Conservation (phyloP, 208 protist genomes). For the Zelonia costaricensis region DNA sequence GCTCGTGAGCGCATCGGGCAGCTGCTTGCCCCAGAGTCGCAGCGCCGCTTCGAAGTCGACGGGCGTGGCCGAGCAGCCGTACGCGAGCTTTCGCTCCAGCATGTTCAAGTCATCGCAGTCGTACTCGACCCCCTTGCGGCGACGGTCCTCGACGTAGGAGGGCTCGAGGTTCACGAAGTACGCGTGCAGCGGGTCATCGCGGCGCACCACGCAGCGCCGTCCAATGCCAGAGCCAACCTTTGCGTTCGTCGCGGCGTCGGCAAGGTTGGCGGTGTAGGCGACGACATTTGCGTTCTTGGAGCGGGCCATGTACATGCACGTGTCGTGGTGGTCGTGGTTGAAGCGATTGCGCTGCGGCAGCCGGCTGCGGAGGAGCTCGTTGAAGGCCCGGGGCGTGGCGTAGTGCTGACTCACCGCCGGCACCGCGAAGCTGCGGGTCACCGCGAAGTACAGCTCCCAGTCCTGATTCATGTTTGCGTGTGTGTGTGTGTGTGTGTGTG, state of each 20-base stretch:
- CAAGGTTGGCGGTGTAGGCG: constrained; percentile 64
- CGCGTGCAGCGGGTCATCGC: constrained; percentile 56
- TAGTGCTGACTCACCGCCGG: constrained; percentile 27
- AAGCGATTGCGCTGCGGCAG: constrained; percentile 60
- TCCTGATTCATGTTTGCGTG: constrained; percentile 27
- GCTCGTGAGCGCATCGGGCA: constrained; percentile 15
- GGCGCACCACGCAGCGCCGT: constrained; percentile 33
- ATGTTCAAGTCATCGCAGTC: constrained; percentile 68
- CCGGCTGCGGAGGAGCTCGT: constrained; percentile 35
- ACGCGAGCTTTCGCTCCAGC: constrained; percentile 75
- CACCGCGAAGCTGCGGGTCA: constrained; percentile 30
- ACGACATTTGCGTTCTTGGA: constrained; percentile 84
- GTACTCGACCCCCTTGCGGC: constrained; percentile 38
- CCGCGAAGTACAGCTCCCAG: constrained; percentile 27
- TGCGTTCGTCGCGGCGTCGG: constrained; percentile 10
- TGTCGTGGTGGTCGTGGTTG: constrained; percentile 71
- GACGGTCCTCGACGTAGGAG: constrained; percentile 48
- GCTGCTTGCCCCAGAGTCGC: constrained; percentile 23
- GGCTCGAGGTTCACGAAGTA: constrained; percentile 81
- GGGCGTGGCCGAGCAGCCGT: constrained; percentile 57
- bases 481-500: constrained; percentile 4
- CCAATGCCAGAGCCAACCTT: constrained; percentile 33
- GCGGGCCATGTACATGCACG: constrained; percentile 79
- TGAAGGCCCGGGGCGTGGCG: constrained; percentile 33
- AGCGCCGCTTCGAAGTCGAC: constrained; percentile 17